phyloP scores from a whole-genome alignment of 2,329 filamentous ascomycete species.

The Pezicula carpinea region DNA sequence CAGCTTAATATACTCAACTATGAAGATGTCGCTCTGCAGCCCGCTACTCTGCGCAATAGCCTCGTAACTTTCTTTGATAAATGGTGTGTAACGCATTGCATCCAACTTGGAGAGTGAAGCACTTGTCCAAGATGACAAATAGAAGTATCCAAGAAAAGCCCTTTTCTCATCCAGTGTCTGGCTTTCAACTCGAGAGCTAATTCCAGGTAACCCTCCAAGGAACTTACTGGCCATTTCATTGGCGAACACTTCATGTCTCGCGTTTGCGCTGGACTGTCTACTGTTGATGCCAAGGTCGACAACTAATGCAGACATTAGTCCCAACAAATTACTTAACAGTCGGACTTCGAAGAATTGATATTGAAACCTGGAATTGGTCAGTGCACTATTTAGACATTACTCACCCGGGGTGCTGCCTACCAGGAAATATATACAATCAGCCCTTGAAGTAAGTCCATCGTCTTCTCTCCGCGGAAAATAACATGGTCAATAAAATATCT shows the following conservation, averaged over 20 bases:
- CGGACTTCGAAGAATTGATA: background rate
- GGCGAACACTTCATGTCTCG: constrained; percentile 24
- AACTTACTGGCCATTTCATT: background rate
- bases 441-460: constrained; percentile 11
- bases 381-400: background rate
- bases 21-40: background rate
- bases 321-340: background rate
- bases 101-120: background rate
- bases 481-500: constrained; percentile 4
- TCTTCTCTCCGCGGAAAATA: constrained; percentile 2
- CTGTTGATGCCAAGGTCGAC: background rate
- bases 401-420: background rate
- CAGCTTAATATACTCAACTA: background rate
- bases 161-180: constrained; percentile 21
- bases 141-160: constrained; percentile 28
- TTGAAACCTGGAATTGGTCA: background rate
- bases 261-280: background rate
- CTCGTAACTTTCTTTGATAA: background rate
- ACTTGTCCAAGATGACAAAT: constrained; percentile 20
- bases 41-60: background rate
- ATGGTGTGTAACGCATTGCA: constrained; percentile 1
- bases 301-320: background rate
- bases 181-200: background rate
- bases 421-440: constrained; percentile 9
- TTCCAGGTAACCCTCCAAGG: too few species aligned